Percentiles rank a stretch among this genome's conserved stretches.
Conservation (phyloP, 352 stramenopile species). For the Blastocystis hominis region DNA sequence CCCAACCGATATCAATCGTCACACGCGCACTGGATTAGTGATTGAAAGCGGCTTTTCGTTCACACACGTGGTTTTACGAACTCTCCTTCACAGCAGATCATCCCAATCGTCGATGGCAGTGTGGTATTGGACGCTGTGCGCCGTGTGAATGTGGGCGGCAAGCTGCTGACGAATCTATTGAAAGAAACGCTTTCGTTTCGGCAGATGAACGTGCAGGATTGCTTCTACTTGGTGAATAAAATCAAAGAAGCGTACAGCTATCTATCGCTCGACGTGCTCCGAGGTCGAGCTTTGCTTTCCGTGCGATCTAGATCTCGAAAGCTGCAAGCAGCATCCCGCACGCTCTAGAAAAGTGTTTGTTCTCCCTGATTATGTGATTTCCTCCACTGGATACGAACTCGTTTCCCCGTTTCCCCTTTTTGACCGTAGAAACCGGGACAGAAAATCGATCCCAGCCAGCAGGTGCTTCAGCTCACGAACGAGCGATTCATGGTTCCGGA, state of each 20-base stretch:
- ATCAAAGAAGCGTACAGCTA: slow-evolving; percentile 41
- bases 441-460: background rate
- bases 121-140: slow-evolving; percentile 42
- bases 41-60: slow-evolving; percentile 75
- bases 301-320: background rate
- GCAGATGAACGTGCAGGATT: slow-evolving; percentile 48
- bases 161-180: slow-evolving; percentile 75
- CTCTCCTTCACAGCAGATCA: slow-evolving; percentile 58
- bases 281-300: background rate
- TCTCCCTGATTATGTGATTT: slow-evolving; percentile 38
- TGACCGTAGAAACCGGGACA: background rate
- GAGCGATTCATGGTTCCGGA: slow-evolving; percentile 50
- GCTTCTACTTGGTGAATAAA: background rate
- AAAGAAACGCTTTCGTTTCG: slow-evolving; percentile 65
- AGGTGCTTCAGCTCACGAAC: background rate
- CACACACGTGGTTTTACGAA: slow-evolving; percentile 64
- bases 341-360: background rate
- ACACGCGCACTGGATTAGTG: slow-evolving; percentile 59
- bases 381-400: slow-evolving; percentile 27
- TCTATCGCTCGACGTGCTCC: background rate
- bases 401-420: background rate
- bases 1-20: background rate
- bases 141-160: slow-evolving; percentile 71
- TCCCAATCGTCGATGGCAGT: slow-evolving; percentile 68
- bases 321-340: background rate